Evolutionary conservation across 73 alveolate genomes (phyloP), one percentile per base, ranked within the genome.

Genomic region (Paraurostyla sp.): DNA sequence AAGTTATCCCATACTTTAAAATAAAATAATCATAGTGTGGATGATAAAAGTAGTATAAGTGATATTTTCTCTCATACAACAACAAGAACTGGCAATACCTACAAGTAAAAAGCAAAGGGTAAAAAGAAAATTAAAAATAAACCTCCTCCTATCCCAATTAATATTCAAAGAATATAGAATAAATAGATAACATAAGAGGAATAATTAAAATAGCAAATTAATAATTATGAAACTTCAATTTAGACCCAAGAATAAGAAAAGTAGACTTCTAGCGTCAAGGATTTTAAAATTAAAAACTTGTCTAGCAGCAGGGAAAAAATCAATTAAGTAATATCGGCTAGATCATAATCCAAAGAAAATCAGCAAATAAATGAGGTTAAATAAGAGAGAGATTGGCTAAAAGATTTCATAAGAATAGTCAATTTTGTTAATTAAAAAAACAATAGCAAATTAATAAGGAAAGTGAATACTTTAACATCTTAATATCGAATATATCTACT

Each of bases 401-500:
- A 50, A 60, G 32, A 27, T 60, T 60, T 18, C 45, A n/a, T 60
- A 22, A 60, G 23, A 32, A 3, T 60, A 60, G 25, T 60, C 15
- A 60, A 60, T 33, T 29, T 29, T 29, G 7, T 9, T 27, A 29
- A 60, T 27, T 27, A 29, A 18, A 60, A 25, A 25, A 3, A 60
- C 23, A 60, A 60, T 6, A 18, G 32, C 25, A 6, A 6, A 7
- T 9, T 60, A 9, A 9, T 60, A 25, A 60, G 78, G 32, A 60
- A 32, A 27, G 22, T 60, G 45, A 25, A 16, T 9, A 13, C 25
- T 29, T 30, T 60, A 11, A 50, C 50, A 9, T 60, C 78, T 6
- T 60, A 60, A 60, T 60, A 60, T 60, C 22, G 78, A 60, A 60
- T 60, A 9, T 27, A 60, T 60, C 50, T 60, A 27, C 23, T 60